These are phyloP conservation scores for Elaeis guineensis DNA, from an alignment of 176 grass and related monocot genomes.

Conservation along the genomic window DNA sequence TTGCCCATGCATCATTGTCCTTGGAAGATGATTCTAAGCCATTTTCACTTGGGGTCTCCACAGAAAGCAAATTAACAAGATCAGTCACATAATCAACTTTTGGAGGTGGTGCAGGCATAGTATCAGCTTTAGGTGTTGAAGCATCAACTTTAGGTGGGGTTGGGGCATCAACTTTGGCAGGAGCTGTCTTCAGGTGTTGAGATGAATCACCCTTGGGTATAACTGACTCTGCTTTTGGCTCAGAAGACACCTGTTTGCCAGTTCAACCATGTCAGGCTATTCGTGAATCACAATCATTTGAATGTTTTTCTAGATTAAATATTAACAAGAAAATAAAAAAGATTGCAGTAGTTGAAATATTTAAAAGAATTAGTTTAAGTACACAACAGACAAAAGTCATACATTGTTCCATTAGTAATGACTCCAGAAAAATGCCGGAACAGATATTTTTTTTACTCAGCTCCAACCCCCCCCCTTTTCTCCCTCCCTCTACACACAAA, in stretches of 20 bases:
- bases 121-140: constrained; percentile 33
- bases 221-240: constrained; percentile 45
- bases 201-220: constrained; percentile 50
- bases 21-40: constrained; percentile 48
- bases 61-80: constrained; percentile 85
- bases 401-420: too few relatives aligned
- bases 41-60: constrained; percentile 65
- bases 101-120: constrained; percentile 39
- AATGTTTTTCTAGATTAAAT: too few relatives aligned
- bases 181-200: constrained; percentile 34
- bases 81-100: constrained; percentile 90
- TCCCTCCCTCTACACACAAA: too few relatives aligned
- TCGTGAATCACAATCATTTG: too few relatives aligned
- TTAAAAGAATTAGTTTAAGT: too few relatives aligned
- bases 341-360: too few relatives aligned
- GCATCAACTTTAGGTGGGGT: constrained; percentile 32
- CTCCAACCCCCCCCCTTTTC: too few relatives aligned
- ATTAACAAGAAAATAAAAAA: too few relatives aligned
- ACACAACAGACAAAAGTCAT: too few relatives aligned
- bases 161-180: constrained; percentile 32
- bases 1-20: constrained; percentile 78
- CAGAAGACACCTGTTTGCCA: constrained; percentile 39
- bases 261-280: constrained; percentile 13
- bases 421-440: too few relatives aligned
- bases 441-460: too few relatives aligned